Base-by-base conservation (phyloP, 805 yeast genomes). In the Yamadazyma sp. region DNA sequence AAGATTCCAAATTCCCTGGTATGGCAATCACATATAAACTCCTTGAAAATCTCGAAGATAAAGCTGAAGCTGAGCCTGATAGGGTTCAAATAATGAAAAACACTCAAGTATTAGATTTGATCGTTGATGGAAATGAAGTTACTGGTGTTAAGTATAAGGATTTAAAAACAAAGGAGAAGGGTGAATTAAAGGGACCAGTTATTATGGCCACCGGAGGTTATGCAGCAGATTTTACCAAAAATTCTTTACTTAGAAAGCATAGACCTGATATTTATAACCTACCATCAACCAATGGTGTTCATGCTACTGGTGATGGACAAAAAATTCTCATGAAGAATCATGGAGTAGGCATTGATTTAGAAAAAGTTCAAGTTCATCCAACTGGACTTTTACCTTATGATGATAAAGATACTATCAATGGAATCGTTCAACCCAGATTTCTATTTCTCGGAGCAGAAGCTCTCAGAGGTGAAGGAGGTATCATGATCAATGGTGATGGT, bases 281-380 rank as follows among this genome's bases (percentile, higher is more conserved):
- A 24, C 80, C 84, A 1, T 68, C 80, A 1, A 78, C 84, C 10
- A 79, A 79, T 48, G 80, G 82, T 7, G 68, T 63, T 21, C 80
- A 75, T 42, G 80, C 81, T 10, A 75, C 81, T 7, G 80, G 82
- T 3, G 83, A 79, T 49, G 82, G 83, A 3, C 79, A 76, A 39
- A 74, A 74, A 42, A 65, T 78, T 42, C 62, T 76, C 44, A 59
- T 73, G 55, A 63, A 62, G 30, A 60, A 72, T 36, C 68, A 75
- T 6, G 84, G 79, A 8, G 56, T 65, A 23, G 74, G 76, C n/a
- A 66, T 78, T 36, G 84, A 78, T 51, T 58, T 78, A 66, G 82
- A 78, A 36, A 75, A 78, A 49, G 77, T 79, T 28, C 85, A 79
- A 52, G 80, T 79, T 16, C 84, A 79, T 45, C 85, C 85, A 6